phyloP scores from a whole-genome alignment of 2,329 filamentous ascomycete species.

The Colletotrichum trifolii region DNA sequence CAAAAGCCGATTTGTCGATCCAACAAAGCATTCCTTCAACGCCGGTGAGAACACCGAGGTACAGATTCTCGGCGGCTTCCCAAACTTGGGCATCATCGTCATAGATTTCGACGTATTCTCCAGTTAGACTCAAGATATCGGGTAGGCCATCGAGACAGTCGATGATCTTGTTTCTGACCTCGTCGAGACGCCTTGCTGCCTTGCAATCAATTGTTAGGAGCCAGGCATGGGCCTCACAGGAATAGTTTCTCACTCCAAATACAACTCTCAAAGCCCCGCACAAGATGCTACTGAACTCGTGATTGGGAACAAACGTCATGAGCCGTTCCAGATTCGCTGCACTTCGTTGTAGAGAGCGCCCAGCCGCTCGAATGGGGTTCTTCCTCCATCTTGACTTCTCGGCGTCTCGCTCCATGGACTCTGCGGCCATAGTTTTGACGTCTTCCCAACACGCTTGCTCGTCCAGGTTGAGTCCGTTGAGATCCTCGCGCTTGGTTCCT shows the following conservation, averaged over 20 bases:
- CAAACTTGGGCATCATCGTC: slow-evolving; percentile 14
- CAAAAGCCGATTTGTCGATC: slow-evolving; percentile 23
- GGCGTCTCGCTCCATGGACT: slow-evolving; percentile 10
- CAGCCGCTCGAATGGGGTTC: slow-evolving; percentile 13
- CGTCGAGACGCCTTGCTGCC: slow-evolving; percentile 10
- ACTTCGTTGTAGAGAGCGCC: slow-evolving; percentile 15
- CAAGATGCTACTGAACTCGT: slow-evolving; percentile 3
- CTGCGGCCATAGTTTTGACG: slow-evolving; percentile 6
- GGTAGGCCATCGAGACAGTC: slow-evolving; percentile 7
- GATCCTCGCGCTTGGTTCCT: background rate
- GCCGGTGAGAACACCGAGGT: slow-evolving; percentile 18
- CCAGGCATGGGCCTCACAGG: fast-evolving
- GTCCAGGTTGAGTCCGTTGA: slow-evolving; percentile 5
- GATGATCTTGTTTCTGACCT: slow-evolving; percentile 20
- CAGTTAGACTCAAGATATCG: background rate
- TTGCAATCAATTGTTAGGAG: background rate
- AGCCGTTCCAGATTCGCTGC: slow-evolving; percentile 18
- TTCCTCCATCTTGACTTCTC: slow-evolving; percentile 7
- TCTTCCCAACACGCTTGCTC: slow-evolving; percentile 17
- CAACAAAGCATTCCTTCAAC: slow-evolving; percentile 16
- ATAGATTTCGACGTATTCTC: slow-evolving; percentile 11
- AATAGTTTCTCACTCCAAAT: slow-evolving; percentile 2
- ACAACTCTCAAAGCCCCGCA: slow-evolving; percentile 19
- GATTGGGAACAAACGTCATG: slow-evolving; percentile 7
- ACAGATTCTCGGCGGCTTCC: slow-evolving; percentile 15